phyloP scores from a whole-genome alignment of 257 asterid genomes.

The Euphrasia confusa region DNA sequence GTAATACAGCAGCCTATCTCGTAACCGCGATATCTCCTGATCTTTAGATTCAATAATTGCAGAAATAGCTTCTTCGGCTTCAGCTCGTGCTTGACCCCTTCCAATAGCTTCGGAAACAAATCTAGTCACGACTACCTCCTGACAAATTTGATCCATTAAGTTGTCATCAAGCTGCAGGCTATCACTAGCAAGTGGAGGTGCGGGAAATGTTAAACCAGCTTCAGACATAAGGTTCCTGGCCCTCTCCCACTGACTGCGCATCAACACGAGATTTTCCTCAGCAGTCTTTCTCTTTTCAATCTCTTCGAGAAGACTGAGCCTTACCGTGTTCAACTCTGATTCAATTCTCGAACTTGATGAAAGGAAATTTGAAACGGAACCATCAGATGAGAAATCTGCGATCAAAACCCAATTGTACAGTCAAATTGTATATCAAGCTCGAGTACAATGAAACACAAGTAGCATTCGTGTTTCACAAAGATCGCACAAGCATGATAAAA shows the following conservation, averaged over 20 bases:
- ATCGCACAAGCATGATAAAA: background rate
- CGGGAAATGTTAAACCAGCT: conserved; percentile 64
- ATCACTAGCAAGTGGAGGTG: conserved; percentile 40
- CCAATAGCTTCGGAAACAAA: conserved; percentile 73
- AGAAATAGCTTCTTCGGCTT: conserved; percentile 67
- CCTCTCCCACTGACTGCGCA: conserved; percentile 68
- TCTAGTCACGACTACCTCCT: conserved; percentile 53
- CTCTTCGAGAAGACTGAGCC: conserved; percentile 56
- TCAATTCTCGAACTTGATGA: conserved; percentile 29
- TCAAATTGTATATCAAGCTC: conserved; percentile 12
- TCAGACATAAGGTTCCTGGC: conserved; percentile 45
- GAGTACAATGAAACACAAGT: background rate
- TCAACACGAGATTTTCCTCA: conserved; percentile 49
- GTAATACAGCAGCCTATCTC: conserved; percentile 67
- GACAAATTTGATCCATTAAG: conserved; percentile 41
- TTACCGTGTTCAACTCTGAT: conserved; percentile 40
- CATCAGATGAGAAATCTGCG: conserved; percentile 67
- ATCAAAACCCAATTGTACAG: conserved; percentile 12
- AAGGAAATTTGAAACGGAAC: conserved; percentile 38
- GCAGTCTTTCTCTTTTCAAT: conserved; percentile 56
- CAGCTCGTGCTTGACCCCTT: conserved; percentile 63
- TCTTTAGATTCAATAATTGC: conserved; percentile 57
- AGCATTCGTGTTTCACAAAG: background rate
- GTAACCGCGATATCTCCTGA: conserved; percentile 66
- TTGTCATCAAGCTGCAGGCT: conserved; percentile 30